These are phyloP conservation scores for Penicillium olsonii DNA, from an alignment of 2,329 filamentous ascomycete species.

Conservation along the genomic window DNA sequence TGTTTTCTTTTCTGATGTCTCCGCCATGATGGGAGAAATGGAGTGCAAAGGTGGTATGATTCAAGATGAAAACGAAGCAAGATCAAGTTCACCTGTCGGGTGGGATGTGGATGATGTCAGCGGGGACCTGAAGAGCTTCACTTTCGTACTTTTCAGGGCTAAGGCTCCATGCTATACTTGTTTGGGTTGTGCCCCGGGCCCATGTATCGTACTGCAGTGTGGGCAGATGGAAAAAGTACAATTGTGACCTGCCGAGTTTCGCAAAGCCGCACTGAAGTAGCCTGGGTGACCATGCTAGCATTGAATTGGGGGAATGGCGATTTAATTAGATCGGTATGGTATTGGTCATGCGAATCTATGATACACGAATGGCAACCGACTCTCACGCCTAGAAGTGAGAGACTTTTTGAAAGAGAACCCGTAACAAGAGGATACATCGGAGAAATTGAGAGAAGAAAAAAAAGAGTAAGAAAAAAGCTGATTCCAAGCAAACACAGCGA, in stretches of 20 bases:
- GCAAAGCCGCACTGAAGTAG: no score
- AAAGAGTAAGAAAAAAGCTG: constrained; percentile 21
- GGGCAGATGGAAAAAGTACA: not conserved
- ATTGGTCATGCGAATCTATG: constrained; percentile 35
- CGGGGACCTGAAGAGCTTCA: constrained; percentile 16
- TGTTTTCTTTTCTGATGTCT: constrained; percentile 8
- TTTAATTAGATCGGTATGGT: constrained; percentile 26
- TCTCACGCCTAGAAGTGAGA: constrained; percentile 19
- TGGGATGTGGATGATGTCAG: constrained; percentile 32
- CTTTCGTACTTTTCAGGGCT: no score
- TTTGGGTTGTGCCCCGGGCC: no score
- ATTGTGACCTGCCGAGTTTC: not conserved
- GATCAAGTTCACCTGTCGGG: no score
- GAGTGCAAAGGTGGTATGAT: no score
- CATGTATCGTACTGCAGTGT: no score
- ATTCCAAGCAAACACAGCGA: constrained; percentile 21
- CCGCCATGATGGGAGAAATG: not conserved
- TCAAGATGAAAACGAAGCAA: no score
- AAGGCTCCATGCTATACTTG: no score
- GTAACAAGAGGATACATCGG: constrained; percentile 25
- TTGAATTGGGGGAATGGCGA: not conserved
- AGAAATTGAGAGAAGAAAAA: constrained; percentile 19
- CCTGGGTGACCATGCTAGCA: no score
- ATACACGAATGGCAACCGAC: constrained; percentile 34
- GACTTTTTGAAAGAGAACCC: constrained; percentile 25